Conservation (phyloP, 2,329 filamentous ascomycete species). For the Ophiostoma novo-ulmi region DNA sequence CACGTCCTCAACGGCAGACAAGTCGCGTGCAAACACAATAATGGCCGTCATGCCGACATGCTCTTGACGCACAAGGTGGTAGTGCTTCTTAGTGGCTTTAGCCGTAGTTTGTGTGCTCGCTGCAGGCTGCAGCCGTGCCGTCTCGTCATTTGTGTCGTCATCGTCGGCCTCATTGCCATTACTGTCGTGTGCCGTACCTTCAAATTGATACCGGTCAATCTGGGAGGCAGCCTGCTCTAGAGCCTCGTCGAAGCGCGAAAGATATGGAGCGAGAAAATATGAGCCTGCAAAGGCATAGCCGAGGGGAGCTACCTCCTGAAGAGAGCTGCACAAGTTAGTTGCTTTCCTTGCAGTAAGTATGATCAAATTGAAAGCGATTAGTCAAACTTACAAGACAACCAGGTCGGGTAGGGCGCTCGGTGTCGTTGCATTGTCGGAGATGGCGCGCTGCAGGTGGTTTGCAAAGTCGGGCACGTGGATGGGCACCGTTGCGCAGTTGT, state of each 20-base stretch:
- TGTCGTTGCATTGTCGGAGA: constrained; percentile 36
- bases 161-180: constrained; percentile 21
- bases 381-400: constrained; percentile 50
- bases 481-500: constrained; percentile 74
- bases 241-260: constrained; percentile 64
- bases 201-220: constrained; percentile 24
- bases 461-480: constrained; percentile 68
- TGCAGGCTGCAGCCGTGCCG: not conserved
- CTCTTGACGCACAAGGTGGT: constrained; percentile 63
- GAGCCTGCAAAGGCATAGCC: constrained; percentile 80
- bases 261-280: constrained; percentile 70
- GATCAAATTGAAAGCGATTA: not conserved
- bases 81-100: constrained; percentile 39
- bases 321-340: constrained; percentile 48
- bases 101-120: not conserved
- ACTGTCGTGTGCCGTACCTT: not conserved
- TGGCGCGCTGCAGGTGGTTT: constrained; percentile 58
- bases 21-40: constrained; percentile 71
- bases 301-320: constrained; percentile 88
- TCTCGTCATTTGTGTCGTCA: not conserved
- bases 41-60: constrained; percentile 88
- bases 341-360: not conserved
- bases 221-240: constrained; percentile 62
- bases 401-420: constrained; percentile 48
- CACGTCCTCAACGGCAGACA: constrained; percentile 57